Conservation (phyloP, 306 rosid species). For the Sphenostylis stenocarpa region DNA sequence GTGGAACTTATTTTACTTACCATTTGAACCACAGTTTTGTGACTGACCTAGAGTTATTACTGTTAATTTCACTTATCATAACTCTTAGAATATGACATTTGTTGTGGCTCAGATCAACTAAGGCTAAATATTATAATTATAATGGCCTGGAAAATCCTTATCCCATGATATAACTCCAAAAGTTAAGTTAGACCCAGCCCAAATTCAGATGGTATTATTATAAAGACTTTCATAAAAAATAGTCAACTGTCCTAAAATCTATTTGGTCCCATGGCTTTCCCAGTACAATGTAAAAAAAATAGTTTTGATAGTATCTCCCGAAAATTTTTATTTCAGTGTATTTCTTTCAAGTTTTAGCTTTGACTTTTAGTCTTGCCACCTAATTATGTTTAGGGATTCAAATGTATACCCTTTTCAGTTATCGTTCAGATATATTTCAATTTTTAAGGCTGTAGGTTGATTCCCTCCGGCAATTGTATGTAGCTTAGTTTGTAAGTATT, state of each 20-base stretch:
- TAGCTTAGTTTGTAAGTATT: neutral
- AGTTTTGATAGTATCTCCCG: no score
- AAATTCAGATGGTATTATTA: neutral
- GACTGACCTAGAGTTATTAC: conserved; percentile 4
- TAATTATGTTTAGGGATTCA: neutral
- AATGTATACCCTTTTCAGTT: neutral
- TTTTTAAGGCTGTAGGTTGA: neutral
- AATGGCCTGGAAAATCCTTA: neutral
- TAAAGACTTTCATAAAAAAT: no score
- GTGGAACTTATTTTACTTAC: conserved; percentile 21
- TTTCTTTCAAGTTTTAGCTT: neutral
- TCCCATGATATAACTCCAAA: neutral
- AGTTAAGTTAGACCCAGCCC: neutral
- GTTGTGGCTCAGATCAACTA: neutral
- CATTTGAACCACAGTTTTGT: neutral
- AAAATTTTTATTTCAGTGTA: neutral
- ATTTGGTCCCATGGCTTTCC: neutral
- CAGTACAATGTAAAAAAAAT: neutral
- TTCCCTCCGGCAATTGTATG: neutral
- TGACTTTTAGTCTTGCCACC: neutral
- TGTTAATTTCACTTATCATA: neutral
- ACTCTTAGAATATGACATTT: neutral
- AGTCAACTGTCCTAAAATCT: neutral
- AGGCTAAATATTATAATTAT: neutral
- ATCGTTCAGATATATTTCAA: neutral